Evolutionary conservation across 306 rosid species (phyloP).

Genomic region (Senna tora): DNA sequence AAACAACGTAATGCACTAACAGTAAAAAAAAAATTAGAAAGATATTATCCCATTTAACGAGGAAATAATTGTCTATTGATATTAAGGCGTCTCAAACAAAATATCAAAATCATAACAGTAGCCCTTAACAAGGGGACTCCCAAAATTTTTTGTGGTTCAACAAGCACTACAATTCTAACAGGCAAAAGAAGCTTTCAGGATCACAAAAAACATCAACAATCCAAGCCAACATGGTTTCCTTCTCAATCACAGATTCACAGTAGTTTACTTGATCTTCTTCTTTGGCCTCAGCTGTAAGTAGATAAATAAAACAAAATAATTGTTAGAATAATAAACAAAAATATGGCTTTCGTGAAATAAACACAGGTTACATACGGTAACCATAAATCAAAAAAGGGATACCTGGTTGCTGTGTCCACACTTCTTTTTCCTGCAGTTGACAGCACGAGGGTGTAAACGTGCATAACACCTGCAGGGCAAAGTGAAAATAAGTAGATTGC

Average conservation of each 20-base stretch:
- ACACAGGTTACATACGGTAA: background rate
- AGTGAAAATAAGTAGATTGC: background rate
- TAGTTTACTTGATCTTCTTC: constrained; percentile 27
- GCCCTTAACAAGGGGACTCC: background rate
- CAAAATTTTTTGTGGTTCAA: background rate
- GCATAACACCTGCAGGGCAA: constrained; percentile 67
- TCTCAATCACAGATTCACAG: background rate
- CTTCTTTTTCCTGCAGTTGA: constrained; percentile 82
- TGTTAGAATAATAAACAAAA: background rate
- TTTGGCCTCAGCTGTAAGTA: constrained; percentile 17
- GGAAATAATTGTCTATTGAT: background rate
- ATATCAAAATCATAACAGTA: constrained; percentile 1
- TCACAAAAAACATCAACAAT: constrained; percentile 1
- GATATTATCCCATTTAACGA: background rate
- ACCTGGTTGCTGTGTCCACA: constrained; percentile 86
- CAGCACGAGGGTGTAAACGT: constrained; percentile 76
- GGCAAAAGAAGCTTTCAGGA: background rate
- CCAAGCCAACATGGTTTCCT: background rate
- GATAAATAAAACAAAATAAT: constrained; percentile 3
- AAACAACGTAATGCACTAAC: background rate
- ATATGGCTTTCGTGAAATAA: background rate
- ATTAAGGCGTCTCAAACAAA: background rate
- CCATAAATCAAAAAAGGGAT: background rate
- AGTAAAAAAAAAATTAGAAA: background rate
- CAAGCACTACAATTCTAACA: background rate